A percentile compares a stretch with the other conserved stretches of the same genome.
phyloP scores from a whole-genome alignment of 148 eudicot species.

The Rhododendron griersonianum region DNA sequence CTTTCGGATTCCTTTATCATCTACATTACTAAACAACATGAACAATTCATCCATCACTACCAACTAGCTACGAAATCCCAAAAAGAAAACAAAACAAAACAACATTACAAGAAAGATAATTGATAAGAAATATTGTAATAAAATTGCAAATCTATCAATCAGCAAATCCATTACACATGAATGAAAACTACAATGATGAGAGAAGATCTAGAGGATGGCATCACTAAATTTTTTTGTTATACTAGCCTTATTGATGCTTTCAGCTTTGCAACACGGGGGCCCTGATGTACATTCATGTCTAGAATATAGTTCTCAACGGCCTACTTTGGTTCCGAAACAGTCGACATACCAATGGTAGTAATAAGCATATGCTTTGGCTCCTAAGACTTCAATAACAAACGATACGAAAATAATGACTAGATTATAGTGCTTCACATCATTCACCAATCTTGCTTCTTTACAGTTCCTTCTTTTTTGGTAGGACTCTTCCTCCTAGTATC shows the following conservation, averaged over 20 bases:
- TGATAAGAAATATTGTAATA: neutral
- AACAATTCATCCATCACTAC: neutral
- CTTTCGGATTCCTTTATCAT: neutral
- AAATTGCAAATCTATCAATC: neutral
- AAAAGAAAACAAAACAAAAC: neutral
- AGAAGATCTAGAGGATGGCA: neutral
- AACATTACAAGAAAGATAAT: neutral
- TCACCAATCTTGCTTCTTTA: neutral
- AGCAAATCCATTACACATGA: neutral
- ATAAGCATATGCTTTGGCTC: neutral
- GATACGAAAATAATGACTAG: neutral
- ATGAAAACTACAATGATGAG: neutral
- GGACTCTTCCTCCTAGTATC: neutral
- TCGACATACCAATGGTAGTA: neutral
- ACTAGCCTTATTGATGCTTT: neutral
- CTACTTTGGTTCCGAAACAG: neutral
- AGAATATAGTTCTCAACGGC: neutral
- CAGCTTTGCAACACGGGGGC: neutral
- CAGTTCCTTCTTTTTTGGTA: neutral
- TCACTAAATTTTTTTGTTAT: neutral
- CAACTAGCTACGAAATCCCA: neutral
- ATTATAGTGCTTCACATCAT: neutral
- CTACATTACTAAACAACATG: neutral
- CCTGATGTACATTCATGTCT: neutral
- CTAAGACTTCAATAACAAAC: neutral